Base-by-base conservation (phyloP, 2,329 filamentous ascomycete genomes). In the Diaporthe helianthi region DNA sequence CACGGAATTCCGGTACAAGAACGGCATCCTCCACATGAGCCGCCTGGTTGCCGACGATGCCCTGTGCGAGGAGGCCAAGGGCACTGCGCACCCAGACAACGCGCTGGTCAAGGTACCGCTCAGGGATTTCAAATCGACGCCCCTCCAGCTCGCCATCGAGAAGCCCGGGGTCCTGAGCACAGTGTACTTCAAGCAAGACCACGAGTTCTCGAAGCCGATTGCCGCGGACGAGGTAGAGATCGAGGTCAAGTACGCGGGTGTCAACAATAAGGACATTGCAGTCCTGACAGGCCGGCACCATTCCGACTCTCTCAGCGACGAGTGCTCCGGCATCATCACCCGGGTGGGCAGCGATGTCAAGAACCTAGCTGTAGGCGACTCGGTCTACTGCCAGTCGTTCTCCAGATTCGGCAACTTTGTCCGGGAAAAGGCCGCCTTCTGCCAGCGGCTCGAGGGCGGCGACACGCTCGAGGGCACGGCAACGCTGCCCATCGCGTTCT, bases 291-390 rank as follows among this genome's bases (percentile, higher is more conserved):
- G 67, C 29, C 74, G 76, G 64, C 69, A 76, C 6, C 70, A 73
- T 15, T 67, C 68, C 24, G 67, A 71, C 24, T 74, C 29, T 22
- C 36, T 76, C 70, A 74, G 74, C 12, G 72, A 73, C 55, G 75
- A 77, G 68, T 73, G 73, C 26, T 72, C 76, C 1, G 76, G 76
- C 6, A 54, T 76, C 3, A 53, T 77, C 49, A 74, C 44, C 10
- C 67, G 41, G 7, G 61, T 69, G 12, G 67, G 67, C 19, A 31
- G 36, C 15, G 33, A 58, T 4, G 67, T 69, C 13, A 58, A 52
- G 7, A 49, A 58, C 12, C 24, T 69, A 29, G 15, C 47, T 13
- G 49, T 61, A 12, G 67, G 67, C 29, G 67, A 69, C 4, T 53
- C 60, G 38, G 67, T 67, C 24, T 26, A 51, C 38, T 33, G 46